Conservation (phyloP, 2,329 filamentous ascomycete genomes). For the Hypoxylon sp. region DNA sequence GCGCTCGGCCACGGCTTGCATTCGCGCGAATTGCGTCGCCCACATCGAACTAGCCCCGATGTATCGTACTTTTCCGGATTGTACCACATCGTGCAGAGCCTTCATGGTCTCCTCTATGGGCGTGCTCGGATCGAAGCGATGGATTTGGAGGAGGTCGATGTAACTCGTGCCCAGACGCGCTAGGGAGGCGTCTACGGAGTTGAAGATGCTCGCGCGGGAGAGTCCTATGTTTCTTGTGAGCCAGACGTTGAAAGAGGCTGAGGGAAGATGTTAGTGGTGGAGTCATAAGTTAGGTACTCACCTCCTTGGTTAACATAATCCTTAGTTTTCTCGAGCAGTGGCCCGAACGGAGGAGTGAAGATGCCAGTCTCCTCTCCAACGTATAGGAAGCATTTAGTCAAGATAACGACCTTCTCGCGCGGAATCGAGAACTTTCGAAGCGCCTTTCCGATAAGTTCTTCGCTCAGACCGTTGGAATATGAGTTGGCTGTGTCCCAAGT, state of each 20-base stretch:
- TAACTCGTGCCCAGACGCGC: conserved; percentile 63
- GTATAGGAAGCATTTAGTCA: conserved; percentile 67
- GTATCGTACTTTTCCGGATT: conserved; percentile 70
- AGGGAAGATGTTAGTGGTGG: background rate
- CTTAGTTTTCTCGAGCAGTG: conserved; percentile 50
- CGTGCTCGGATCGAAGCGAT: conserved; percentile 69
- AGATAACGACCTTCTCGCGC: conserved; percentile 73
- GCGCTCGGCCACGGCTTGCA: conserved; percentile 67
- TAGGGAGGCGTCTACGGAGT: conserved; percentile 58
- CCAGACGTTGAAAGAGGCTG: background rate
- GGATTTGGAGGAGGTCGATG: conserved; percentile 66
- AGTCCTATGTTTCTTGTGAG: conserved; percentile 47
- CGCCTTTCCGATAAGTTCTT: conserved; percentile 76
- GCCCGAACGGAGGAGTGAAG: conserved; percentile 45
- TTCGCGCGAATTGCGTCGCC: conserved; percentile 64
- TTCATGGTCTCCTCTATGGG: conserved; percentile 74
- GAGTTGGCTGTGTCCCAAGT: conserved; percentile 70
- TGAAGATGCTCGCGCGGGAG: conserved; percentile 58
- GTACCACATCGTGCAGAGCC: conserved; percentile 72
- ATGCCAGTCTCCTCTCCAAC: conserved; percentile 54
- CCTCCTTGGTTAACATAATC: conserved; percentile 57
- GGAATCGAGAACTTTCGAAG: conserved; percentile 76
- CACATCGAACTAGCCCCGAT: conserved; percentile 67
- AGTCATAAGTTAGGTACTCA: conserved; percentile 10
- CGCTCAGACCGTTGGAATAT: conserved; percentile 76